Base-by-base conservation (phyloP, 164 flowering plant species). In the Chimonanthus salicifolius region DNA sequence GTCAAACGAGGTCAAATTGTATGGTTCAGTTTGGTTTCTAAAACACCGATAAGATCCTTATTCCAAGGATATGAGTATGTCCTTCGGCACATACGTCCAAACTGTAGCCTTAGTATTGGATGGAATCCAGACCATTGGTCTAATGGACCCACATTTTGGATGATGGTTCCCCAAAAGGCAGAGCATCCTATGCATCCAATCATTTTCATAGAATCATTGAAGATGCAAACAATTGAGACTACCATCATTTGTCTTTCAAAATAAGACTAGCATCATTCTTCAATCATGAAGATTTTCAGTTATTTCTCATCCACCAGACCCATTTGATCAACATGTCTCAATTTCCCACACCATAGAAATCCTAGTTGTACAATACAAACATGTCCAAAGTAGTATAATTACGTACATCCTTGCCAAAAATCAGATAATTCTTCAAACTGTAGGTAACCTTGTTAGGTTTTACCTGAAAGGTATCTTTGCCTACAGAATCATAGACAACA, bases 391-490 rank as follows among this genome's bases (percentile, higher is more conserved):
- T 33, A 33, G 33, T 33, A 54, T 54, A 54, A 54, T 13, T 8
- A n/a, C 10, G 5, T 54, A 54, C 60, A 54, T 54, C 60, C 60
- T 54, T n/a, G 16, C 16, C 4, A 54, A 54, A 13, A 4, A 54
- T 54, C n/a, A 9, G 11, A 54, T 54, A 6, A 54, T 54, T 13
- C 60, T n/a, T 54, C 11, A 16, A 11, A 54, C 16, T 54, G 16
- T 54, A 54, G 60, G n/a, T 54, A 10, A 54, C 16, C 60, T 13
- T 15, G 11, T 9, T 15, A 47, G 21, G 0, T 47, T 18, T 65
- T 74, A 81, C 81, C 84, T 81, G 76, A 62, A 81, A 79, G 16
- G 84, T 78, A 67, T 81, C 84, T 69, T 78, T 74, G n/a, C 84
- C 81, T 5, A 81, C 81, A 47, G 84, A 78, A 69, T 81, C 84